Evolutionary conservation across 176 grass and related monocot genomes (phyloP).

Genomic region (Rhynchospora pubera): DNA sequence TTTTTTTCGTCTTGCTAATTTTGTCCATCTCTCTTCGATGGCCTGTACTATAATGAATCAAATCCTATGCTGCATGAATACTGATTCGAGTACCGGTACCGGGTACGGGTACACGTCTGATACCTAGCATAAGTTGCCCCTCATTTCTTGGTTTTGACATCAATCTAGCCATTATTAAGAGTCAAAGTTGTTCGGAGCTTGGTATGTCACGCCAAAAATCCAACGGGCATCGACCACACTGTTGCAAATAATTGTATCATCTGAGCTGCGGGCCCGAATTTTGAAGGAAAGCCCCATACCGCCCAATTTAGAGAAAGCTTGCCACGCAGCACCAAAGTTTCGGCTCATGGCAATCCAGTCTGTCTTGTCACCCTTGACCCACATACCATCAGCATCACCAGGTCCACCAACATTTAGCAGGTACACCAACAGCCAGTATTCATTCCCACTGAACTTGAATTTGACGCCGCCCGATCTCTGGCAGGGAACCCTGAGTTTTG

Average conservation of each 20-base stretch:
- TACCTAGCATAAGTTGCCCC: background rate
- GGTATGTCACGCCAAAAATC: slow-evolving; percentile 37
- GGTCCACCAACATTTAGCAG: slow-evolving; percentile 44
- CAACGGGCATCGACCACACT: slow-evolving; percentile 33
- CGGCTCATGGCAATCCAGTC: slow-evolving; percentile 28
- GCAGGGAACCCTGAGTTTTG: slow-evolving; percentile 39
- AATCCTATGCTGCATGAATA: too few species aligned
- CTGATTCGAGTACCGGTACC: too few species aligned
- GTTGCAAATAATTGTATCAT: slow-evolving; percentile 27
- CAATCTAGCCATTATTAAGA: background rate
- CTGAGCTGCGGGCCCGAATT: slow-evolving; percentile 28
- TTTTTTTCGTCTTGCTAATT: too few species aligned
- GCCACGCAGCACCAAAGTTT: slow-evolving; percentile 51
- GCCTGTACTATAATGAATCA: too few species aligned
- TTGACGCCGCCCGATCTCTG: slow-evolving; percentile 31
- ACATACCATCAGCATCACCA: slow-evolving; percentile 27
- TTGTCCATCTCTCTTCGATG: too few species aligned
- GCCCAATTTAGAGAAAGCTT: slow-evolving; percentile 32
- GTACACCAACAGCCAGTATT: slow-evolving; percentile 55
- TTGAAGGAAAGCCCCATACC: slow-evolving; percentile 28
- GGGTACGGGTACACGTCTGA: too few species aligned
- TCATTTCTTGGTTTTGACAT: slow-evolving; percentile 1
- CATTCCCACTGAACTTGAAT: slow-evolving; percentile 51
- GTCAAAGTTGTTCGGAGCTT: slow-evolving; percentile 48
- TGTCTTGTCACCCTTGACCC: slow-evolving; percentile 19